A percentile compares a stretch with the other conserved stretches of the same genome.
phyloP scores from a whole-genome alignment of 176 grass and related monocot genomes.

The Ananas comosus region DNA sequence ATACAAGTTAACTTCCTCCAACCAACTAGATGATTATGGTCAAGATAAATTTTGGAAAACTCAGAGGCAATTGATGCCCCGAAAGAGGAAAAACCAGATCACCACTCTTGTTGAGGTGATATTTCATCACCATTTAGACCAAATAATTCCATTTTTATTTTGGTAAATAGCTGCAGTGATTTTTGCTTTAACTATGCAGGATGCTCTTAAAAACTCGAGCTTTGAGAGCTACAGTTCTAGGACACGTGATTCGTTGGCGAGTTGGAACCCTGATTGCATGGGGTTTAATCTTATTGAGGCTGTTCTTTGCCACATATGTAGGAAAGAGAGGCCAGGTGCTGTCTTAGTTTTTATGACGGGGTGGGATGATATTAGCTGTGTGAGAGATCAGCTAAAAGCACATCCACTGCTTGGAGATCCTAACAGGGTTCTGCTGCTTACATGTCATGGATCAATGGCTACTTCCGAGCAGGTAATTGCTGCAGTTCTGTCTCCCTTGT shows the following conservation, averaged over 20 bases:
- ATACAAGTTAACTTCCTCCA: conserved; percentile 82
- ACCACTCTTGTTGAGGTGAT: conserved; percentile 84
- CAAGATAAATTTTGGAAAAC: conserved; percentile 99
- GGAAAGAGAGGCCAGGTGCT: conserved; percentile 82
- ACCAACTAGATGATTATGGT: conserved; percentile 95
- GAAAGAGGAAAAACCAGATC: conserved; percentile 96
- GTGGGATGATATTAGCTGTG: conserved; percentile 94
- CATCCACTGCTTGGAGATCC: conserved; percentile 87
- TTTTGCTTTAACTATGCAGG: conserved; percentile 42
- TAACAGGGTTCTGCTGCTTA: conserved; percentile 77
- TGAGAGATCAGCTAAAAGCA: conserved; percentile 89
- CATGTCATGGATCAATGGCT: conserved; percentile 97
- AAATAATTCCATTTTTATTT: neutral
- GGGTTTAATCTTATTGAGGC: conserved; percentile 96
- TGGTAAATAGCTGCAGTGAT: conserved; percentile 17
- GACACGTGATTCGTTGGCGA: conserved; percentile 73
- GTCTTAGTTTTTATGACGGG: conserved; percentile 97
- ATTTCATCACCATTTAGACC: neutral
- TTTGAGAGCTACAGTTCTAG: conserved; percentile 71
- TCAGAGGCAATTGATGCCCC: conserved; percentile 66
- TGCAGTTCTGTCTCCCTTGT: too few relatives aligned
- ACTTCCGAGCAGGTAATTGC: conserved; percentile 80
- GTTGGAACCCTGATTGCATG: conserved; percentile 93
- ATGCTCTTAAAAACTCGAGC: conserved; percentile 68
- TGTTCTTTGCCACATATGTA: conserved; percentile 90